Conservation (phyloP, 2,329 filamentous ascomycete genomes). For the Drechslerella coelobrocha region DNA sequence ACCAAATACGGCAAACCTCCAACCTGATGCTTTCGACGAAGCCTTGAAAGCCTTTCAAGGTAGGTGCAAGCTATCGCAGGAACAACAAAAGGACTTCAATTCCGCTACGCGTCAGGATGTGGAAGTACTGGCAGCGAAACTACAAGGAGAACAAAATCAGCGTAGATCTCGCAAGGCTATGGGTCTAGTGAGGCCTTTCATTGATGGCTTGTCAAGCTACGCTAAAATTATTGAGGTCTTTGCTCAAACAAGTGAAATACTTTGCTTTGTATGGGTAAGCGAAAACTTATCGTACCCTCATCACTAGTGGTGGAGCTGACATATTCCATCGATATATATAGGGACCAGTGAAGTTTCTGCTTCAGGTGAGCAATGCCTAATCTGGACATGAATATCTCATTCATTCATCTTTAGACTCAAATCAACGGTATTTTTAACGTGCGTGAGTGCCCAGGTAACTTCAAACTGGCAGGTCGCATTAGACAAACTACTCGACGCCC, state of each 20-base stretch:
- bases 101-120: conserved; percentile 1
- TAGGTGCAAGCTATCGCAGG: not conserved
- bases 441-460: no score
- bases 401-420: no score
- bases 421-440: no score
- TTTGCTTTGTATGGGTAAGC: conserved; percentile 29
- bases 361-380: conserved; percentile 11
- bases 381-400: no score
- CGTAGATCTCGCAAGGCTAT: conserved; percentile 11
- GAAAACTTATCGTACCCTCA: no score
- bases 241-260: conserved; percentile 25
- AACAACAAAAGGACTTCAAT: conserved; percentile 1
- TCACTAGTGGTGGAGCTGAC: no score
- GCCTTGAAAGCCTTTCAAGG: conserved; percentile 7
- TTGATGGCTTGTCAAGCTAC: conserved; percentile 18
- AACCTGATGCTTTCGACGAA: not conserved
- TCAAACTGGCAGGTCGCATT: conserved; percentile 17
- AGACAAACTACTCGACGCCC: conserved; percentile 25
- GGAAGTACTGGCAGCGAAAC: not conserved
- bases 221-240: conserved; percentile 22
- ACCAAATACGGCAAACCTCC: no score
- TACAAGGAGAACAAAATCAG: conserved; percentile 11
- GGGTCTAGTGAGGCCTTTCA: conserved; percentile 8
- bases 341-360: conserved; percentile 20
- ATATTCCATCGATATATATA: conserved; percentile 7